phyloP scores from a whole-genome alignment of 176 grass and related monocot species.

The Lolium rigidum region DNA sequence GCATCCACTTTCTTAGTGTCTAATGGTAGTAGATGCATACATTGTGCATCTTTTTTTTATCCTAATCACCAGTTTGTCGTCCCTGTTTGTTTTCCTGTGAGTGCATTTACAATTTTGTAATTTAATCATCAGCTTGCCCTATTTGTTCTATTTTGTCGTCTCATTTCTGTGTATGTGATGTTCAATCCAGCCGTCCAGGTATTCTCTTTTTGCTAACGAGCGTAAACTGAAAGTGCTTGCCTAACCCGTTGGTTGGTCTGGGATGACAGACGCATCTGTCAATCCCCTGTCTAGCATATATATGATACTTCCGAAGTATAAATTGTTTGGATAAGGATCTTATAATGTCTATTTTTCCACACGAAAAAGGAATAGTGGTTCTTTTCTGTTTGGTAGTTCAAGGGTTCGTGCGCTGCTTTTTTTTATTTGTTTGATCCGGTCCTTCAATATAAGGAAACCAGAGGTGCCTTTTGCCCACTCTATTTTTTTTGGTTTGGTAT shows the following conservation, averaged over 20 bases:
- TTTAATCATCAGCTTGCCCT: background rate
- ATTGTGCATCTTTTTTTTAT: background rate
- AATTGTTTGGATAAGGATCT: background rate
- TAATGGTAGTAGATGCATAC: conserved; percentile 7
- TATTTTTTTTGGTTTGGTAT: background rate
- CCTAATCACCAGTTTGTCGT: background rate
- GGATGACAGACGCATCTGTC: background rate
- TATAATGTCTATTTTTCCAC: background rate
- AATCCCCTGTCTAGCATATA: background rate
- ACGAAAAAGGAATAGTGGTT: background rate
- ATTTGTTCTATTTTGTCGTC: background rate
- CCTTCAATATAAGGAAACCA: conserved; percentile 11
- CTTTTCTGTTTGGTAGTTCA: conserved; percentile 15
- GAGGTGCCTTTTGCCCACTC: background rate
- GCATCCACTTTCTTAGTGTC: background rate
- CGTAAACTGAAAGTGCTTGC: background rate
- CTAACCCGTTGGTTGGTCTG: background rate
- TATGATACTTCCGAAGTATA: background rate
- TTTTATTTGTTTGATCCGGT: background rate
- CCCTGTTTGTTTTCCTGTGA: background rate
- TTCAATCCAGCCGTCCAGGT: background rate
- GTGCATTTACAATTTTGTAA: background rate
- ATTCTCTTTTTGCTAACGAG: background rate
- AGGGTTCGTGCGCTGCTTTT: background rate
- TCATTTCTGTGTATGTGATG: conserved; percentile 1